Conservation (phyloP, 2,329 filamentous ascomycete species). For the Passalora sequoiae region DNA sequence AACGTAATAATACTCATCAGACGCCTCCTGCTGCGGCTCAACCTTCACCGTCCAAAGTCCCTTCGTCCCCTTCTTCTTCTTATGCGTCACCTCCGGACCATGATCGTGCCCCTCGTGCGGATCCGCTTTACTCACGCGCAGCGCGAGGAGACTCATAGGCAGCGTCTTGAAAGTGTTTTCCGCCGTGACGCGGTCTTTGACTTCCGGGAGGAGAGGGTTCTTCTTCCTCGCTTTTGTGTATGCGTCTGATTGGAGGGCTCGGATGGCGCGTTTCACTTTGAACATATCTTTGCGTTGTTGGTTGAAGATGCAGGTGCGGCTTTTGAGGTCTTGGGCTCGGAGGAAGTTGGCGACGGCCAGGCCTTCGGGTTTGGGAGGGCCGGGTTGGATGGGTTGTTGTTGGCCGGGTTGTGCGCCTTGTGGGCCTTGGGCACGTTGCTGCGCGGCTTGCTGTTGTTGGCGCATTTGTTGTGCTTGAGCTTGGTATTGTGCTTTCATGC, state of each 20-base stretch:
- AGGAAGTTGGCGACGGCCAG: constrained; percentile 87
- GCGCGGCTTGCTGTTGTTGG: constrained; percentile 29
- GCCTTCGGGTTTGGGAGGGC: constrained; percentile 82
- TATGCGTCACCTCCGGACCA: constrained; percentile 55
- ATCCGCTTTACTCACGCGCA: constrained; percentile 80
- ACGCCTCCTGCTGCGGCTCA: constrained; percentile 88
- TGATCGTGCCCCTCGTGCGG: constrained; percentile 69
- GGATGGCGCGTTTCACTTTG: constrained; percentile 92
- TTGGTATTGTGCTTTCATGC: constrained; percentile 50
- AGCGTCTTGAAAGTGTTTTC: constrained; percentile 94
- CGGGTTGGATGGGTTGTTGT: constrained; percentile 64
- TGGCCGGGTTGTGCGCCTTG: constrained; percentile 45
- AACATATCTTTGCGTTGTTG: constrained; percentile 99
- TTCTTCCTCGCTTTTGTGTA: constrained; percentile 86
- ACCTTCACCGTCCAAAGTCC: constrained; percentile 94
- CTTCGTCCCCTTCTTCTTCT: constrained; percentile 73
- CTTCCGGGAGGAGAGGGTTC: constrained; percentile 80
- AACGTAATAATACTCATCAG: constrained; percentile 86
- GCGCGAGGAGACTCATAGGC: constrained; percentile 85
- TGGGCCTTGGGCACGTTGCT: constrained; percentile 35
- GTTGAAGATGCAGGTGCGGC: constrained; percentile 84
- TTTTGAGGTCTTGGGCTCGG: constrained; percentile 76
- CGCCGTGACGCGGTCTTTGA: constrained; percentile 80
- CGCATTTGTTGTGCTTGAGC: constrained; percentile 46
- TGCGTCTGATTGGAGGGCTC: constrained; percentile 79